Percentiles rank a stretch among this genome's conserved stretches.
phyloP scores from a whole-genome alignment of 192 early-diverging fungal genomes.

The Lobosporangium transversale region DNA sequence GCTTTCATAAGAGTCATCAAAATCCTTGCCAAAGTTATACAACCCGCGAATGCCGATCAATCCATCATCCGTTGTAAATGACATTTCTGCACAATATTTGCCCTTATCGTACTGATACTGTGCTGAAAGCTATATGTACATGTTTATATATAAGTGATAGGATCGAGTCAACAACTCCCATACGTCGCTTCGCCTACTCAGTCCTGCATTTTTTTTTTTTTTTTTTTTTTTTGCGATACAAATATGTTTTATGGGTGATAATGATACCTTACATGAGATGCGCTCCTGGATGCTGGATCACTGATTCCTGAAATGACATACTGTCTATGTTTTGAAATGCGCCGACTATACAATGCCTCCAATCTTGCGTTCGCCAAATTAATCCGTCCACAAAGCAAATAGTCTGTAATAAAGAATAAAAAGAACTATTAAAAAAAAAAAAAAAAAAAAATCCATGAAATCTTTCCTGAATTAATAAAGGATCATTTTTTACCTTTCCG shows the following conservation, averaged over 20 bases:
- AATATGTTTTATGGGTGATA: no score
- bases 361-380: conserved; percentile 74
- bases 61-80: conserved; percentile 78
- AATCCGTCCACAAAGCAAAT: conserved; percentile 77
- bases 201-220: no score
- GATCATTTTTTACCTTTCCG: conserved; percentile 27
- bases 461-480: not conserved
- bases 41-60: conserved; percentile 85
- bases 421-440: not conserved
- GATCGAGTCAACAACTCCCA: no score
- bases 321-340: conserved; percentile 63
- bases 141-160: no score
- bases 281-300: conserved; percentile 57
- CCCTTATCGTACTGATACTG: conserved; percentile 76
- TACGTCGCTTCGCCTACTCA: no score
- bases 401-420: conserved; percentile 47
- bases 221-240: no score
- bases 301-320: conserved; percentile 72
- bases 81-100: conserved; percentile 80
- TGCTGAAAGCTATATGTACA: conserved; percentile 65
- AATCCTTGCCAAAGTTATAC: conserved; percentile 73
- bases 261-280: conserved; percentile 57
- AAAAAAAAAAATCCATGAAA: not conserved
- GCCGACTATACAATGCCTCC: conserved; percentile 70
- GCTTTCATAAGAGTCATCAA: conserved; percentile 28